Evolutionary conservation across 352 stramenopile species (phyloP).

Genomic region (Aphanomyces cochlioides): DNA sequence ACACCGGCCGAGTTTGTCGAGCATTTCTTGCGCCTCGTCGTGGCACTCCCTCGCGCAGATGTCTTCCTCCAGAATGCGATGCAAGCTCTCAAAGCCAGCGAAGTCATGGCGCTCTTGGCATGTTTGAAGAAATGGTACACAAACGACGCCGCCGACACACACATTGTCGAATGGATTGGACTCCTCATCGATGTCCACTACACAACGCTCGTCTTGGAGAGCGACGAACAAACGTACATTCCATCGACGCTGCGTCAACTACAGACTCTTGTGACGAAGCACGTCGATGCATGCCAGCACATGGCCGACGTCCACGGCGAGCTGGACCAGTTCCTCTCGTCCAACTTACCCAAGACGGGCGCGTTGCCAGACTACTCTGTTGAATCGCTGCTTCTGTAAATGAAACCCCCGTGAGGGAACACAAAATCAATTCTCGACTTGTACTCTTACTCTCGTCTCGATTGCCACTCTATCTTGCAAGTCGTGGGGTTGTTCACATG

Average conservation of each 20-base stretch:
- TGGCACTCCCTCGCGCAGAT: slow-evolving; percentile 52
- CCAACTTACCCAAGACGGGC: slow-evolving; percentile 42
- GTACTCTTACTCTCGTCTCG: too few relatives aligned
- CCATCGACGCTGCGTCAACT: slow-evolving; percentile 44
- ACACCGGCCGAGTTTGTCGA: slow-evolving; percentile 23
- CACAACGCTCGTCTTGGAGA: slow-evolving; percentile 57
- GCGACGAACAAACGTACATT: slow-evolving; percentile 44
- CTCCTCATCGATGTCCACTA: slow-evolving; percentile 70
- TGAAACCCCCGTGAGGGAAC: background rate
- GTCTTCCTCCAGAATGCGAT: slow-evolving; percentile 80
- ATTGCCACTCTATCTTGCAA: too few relatives aligned
- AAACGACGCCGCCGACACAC: slow-evolving; percentile 28
- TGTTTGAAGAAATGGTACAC: slow-evolving; percentile 70
- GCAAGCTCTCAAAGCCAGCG: slow-evolving; percentile 56
- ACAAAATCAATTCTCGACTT: too few relatives aligned
- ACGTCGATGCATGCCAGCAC: slow-evolving; percentile 50
- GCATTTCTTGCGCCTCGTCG: slow-evolving; percentile 43
- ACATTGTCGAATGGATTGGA: slow-evolving; percentile 62
- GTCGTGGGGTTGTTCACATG: too few relatives aligned
- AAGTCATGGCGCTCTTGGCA: slow-evolving; percentile 63
- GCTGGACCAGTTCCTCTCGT: slow-evolving; percentile 74
- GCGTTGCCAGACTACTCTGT: slow-evolving; percentile 26
- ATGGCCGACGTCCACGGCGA: slow-evolving; percentile 70
- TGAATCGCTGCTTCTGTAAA: slow-evolving; percentile 20
- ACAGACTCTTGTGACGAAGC: slow-evolving; percentile 52